phyloP scores from a whole-genome alignment of 768 basidiomycete species.

The Pisolithus microcarpus region DNA sequence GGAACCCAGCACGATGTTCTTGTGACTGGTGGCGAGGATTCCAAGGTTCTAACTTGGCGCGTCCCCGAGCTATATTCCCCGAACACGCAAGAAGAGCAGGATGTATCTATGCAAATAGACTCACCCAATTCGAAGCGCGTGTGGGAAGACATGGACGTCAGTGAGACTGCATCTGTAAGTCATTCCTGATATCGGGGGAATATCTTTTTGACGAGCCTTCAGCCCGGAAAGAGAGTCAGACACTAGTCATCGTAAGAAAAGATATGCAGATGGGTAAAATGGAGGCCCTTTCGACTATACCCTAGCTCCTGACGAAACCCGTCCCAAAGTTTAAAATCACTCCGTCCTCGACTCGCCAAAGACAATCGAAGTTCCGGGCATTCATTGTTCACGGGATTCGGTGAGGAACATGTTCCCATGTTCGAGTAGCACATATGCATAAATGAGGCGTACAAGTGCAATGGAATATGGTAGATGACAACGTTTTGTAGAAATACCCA shows the following conservation, averaged over 20 bases:
- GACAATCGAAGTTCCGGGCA: too few species aligned
- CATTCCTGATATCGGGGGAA: too few species aligned
- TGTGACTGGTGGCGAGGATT: conserved; percentile 47
- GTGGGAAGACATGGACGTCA: conserved; percentile 15
- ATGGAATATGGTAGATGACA: conserved; percentile 13
- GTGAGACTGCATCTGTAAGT: conserved; percentile 13
- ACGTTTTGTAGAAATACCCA: conserved; percentile 22
- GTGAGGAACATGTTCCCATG: neutral
- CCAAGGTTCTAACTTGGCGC: conserved; percentile 39
- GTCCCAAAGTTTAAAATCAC: too few species aligned
- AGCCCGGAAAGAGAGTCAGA: conserved; percentile 20
- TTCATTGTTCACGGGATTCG: neutral
- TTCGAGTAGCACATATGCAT: conserved; percentile 20
- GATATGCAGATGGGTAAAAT: neutral
- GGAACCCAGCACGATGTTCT: conserved; percentile 31
- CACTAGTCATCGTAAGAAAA: conserved; percentile 1
- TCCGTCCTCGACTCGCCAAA: too few species aligned
- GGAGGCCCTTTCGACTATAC: too few species aligned
- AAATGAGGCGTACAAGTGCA: conserved; percentile 17
- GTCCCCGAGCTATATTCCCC: conserved; percentile 5
- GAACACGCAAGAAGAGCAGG: neutral
- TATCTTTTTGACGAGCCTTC: neutral
- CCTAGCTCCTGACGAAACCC: too few species aligned
- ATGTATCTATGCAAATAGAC: conserved; percentile 10
- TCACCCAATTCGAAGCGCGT: conserved; percentile 15